Evolutionary conservation across 306 rosid genomes (phyloP).

Genomic region (Purshia tridentata): DNA sequence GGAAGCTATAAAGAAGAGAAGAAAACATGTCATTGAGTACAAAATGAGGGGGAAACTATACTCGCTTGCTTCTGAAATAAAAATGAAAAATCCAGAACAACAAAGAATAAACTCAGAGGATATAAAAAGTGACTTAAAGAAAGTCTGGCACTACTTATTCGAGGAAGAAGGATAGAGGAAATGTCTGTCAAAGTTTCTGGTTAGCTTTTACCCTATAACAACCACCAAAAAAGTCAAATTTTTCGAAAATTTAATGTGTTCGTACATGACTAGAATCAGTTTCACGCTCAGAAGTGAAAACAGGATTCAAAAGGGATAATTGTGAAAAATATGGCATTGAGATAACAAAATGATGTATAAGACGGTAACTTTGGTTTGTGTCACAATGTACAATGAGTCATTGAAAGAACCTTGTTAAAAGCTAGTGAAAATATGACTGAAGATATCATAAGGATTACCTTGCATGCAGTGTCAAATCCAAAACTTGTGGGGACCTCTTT

Average conservation of each 20-base stretch:
- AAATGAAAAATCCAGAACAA: neutral
- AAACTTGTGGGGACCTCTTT: constrained; percentile 93
- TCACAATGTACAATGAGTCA: neutral
- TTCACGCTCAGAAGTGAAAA: neutral
- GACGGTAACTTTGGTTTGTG: neutral
- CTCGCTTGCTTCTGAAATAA: neutral
- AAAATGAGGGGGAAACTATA: neutral
- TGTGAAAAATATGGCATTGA: neutral
- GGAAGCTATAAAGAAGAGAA: neutral
- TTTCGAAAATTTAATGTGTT: neutral
- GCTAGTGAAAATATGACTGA: neutral
- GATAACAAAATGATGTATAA: neutral
- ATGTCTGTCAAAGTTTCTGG: neutral
- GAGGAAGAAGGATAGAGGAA: neutral
- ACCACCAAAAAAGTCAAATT: neutral
- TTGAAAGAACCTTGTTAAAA: neutral
- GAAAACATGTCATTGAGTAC: neutral
- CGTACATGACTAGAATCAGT: neutral
- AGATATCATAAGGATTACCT: constrained; percentile 39
- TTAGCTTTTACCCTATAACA: neutral
- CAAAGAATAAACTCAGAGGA: neutral
- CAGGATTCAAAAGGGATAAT: neutral
- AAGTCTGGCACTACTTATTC: no score
- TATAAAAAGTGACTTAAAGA: no score
- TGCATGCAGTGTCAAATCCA: constrained; percentile 94